A percentile compares a stretch with the other conserved stretches of the same genome.
phyloP scores from a whole-genome alignment of 169 alveolate genomes.

The Eimeria maxima region DNA sequence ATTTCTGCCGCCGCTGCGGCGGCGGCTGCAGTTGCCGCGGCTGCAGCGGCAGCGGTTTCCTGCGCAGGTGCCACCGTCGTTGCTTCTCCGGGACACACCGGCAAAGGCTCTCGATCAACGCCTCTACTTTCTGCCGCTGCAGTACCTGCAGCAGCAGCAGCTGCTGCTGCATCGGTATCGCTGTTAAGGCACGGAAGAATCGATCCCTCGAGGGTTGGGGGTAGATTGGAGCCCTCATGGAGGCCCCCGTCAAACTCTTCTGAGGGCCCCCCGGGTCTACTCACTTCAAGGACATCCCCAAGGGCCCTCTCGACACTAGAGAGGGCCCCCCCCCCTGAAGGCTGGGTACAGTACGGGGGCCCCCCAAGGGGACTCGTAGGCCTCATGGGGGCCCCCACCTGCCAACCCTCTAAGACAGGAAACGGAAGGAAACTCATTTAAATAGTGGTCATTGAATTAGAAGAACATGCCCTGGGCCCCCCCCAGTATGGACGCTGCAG shows the following conservation, averaged over 20 bases:
- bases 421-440: background rate
- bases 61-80: too few relatives aligned
- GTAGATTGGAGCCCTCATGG: too few relatives aligned
- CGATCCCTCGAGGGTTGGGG: too few relatives aligned
- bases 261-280: background rate
- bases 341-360: background rate
- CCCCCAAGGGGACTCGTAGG: too few relatives aligned
- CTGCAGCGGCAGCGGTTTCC: too few relatives aligned
- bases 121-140: slow-evolving; percentile 7
- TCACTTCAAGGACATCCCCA: background rate
- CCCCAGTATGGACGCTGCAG: background rate
- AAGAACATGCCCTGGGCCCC: background rate
- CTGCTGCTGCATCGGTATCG: background rate
- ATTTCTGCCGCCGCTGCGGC: too few relatives aligned
- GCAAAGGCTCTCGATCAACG: background rate
- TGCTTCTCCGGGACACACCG: too few relatives aligned
- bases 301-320: background rate
- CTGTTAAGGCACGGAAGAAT: too few relatives aligned
- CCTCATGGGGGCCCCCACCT: background rate
- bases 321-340: too few relatives aligned
- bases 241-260: background rate
- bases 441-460: background rate
- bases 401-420: background rate
- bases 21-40: too few relatives aligned
- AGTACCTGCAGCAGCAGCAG: too few relatives aligned